Conservation (phyloP, 495 filamentous ascomycete genomes). For the Mytilinidion resinicola region DNA sequence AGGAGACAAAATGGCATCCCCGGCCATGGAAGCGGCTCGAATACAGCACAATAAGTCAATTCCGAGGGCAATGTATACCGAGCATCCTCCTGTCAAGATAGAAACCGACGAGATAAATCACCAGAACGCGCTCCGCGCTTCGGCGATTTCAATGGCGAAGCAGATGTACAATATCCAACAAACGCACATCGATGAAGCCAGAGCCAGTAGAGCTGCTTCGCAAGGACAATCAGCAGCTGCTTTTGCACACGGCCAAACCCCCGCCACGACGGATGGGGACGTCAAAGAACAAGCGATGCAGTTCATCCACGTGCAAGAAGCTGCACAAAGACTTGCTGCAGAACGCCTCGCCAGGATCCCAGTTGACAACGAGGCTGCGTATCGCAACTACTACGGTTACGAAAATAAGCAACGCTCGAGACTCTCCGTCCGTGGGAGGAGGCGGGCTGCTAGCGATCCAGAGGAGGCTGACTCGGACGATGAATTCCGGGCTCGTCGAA, state of each 20-base stretch:
- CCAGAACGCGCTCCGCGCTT: slow-evolving; percentile 66
- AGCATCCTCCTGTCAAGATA: slow-evolving; percentile 61
- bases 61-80: slow-evolving; percentile 62
- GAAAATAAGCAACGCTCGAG: slow-evolving; percentile 45
- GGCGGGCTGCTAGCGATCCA: slow-evolving; percentile 65
- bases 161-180: slow-evolving; percentile 69
- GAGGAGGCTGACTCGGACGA: slow-evolving; percentile 53
- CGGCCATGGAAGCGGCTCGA: slow-evolving; percentile 51
- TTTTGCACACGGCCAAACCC: slow-evolving; percentile 36
- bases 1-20: slow-evolving; percentile 25
- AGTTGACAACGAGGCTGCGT: slow-evolving; percentile 55
- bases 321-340: slow-evolving; percentile 74
- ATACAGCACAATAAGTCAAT: slow-evolving; percentile 51
- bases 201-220: slow-evolving; percentile 8
- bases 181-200: slow-evolving; percentile 46
- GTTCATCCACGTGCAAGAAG: slow-evolving; percentile 67
- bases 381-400: slow-evolving; percentile 67
- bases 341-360: slow-evolving; percentile 76
- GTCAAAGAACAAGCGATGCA: slow-evolving; percentile 39
- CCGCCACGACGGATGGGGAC: slow-evolving; percentile 28
- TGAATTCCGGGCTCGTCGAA: slow-evolving; percentile 59
- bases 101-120: slow-evolving; percentile 69
- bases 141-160: slow-evolving; percentile 80
- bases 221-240: slow-evolving; percentile 39
- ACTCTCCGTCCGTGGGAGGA: slow-evolving; percentile 50